Percentiles rank a stretch among this genome's conserved stretches.
Conservation (phyloP, 139 green algal species). For the Picochlorum sp. region DNA sequence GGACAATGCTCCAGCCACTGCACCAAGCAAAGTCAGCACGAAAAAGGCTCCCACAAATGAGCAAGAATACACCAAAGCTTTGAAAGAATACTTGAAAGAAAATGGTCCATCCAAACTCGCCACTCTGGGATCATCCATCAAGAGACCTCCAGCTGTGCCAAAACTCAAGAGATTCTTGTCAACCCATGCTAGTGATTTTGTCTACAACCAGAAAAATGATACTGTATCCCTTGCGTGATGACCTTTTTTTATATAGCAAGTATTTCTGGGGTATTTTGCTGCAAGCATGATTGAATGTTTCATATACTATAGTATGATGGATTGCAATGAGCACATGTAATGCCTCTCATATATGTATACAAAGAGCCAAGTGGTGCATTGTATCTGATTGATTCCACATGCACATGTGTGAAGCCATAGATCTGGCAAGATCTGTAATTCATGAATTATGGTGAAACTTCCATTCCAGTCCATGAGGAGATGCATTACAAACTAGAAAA, state of each 20-base stretch:
- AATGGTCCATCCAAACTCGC: slow-evolving; percentile 15
- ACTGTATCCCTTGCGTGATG: slow-evolving; percentile 18
- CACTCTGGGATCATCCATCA: slow-evolving; percentile 1
- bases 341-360: too few relatives aligned
- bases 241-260: background rate
- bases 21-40: slow-evolving; percentile 6
- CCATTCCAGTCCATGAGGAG: too few relatives aligned
- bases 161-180: slow-evolving; percentile 10
- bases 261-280: too few relatives aligned
- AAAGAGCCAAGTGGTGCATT: too few relatives aligned
- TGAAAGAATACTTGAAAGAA: slow-evolving; percentile 7
- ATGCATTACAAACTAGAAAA: too few relatives aligned
- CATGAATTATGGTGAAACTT: too few relatives aligned
- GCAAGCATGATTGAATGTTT: too few relatives aligned
- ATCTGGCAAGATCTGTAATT: too few relatives aligned
- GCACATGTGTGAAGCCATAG: too few relatives aligned
- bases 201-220: slow-evolving; percentile 14
- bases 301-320: too few relatives aligned
- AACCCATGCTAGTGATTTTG: slow-evolving; percentile 1
- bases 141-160: slow-evolving; percentile 1
- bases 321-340: too few relatives aligned
- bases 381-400: too few relatives aligned
- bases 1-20: slow-evolving; percentile 10
- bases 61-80: slow-evolving; percentile 1
- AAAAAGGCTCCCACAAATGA: slow-evolving; percentile 2